These are phyloP conservation scores for Hypoxylon rickii DNA, from an alignment of 495 filamentous ascomycete species.

Conservation along the genomic window DNA sequence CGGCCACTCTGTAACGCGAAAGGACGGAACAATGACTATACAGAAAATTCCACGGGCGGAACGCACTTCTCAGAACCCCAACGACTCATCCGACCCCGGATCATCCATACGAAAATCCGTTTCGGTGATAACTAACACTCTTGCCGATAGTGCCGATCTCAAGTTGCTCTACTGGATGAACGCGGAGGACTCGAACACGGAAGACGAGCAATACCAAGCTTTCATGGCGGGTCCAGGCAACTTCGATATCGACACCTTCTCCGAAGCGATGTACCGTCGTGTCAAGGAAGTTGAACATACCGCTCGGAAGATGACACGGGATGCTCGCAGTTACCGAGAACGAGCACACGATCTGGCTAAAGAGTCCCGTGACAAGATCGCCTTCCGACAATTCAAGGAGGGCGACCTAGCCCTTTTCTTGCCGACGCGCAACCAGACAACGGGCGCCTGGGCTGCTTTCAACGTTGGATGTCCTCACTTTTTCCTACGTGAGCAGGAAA, in stretches of 20 bases:
- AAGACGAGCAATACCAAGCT: conserved; percentile 69
- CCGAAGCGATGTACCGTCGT: conserved; percentile 80
- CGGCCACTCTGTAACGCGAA: conserved; percentile 77
- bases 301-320: conserved; percentile 87
- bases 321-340: conserved; percentile 83
- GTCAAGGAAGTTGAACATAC: conserved; percentile 88
- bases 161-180: conserved; percentile 79
- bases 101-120: conserved; percentile 60
- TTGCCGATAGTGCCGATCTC: conserved; percentile 60
- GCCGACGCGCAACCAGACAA: conserved; percentile 89
- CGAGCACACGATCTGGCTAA: conserved; percentile 81
- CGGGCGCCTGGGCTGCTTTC: conserved; percentile 96
- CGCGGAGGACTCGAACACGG: conserved; percentile 63
- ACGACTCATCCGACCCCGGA: conserved; percentile 65
- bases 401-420: conserved; percentile 95
- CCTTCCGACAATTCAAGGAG: conserved; percentile 94
- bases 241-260: conserved; percentile 82
- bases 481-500: conserved; percentile 92
- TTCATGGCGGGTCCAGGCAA: conserved; percentile 70
- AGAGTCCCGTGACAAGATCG: conserved; percentile 94
- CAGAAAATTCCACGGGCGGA: conserved; percentile 73
- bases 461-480: conserved; percentile 96
- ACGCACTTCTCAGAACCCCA: conserved; percentile 53
- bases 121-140: conserved; percentile 46
- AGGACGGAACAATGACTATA: conserved; percentile 73